These are phyloP conservation scores for Populus simonii DNA, from an alignment of 345 rosid species.

Conservation along the genomic window DNA sequence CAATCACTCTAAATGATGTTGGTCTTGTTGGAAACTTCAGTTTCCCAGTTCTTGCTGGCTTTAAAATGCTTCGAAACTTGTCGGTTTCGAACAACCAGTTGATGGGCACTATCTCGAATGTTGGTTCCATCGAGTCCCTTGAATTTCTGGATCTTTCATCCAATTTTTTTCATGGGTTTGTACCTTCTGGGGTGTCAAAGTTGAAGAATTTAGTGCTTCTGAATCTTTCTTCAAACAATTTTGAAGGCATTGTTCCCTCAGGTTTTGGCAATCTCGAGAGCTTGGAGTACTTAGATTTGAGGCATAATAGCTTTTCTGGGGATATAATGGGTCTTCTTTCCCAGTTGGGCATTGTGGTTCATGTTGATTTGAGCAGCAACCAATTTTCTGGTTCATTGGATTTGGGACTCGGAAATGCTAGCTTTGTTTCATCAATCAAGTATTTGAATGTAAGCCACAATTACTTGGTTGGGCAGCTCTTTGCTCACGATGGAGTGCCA, in stretches of 20 bases:
- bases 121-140: constrained; percentile 52
- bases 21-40: constrained; percentile 70
- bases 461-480: constrained; percentile 56
- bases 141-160: constrained; percentile 54
- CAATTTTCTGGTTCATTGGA: constrained; percentile 74
- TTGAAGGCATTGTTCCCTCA: constrained; percentile 54
- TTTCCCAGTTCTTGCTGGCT: constrained; percentile 49
- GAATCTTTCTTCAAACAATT: constrained; percentile 55
- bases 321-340: constrained; percentile 62
- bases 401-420: constrained; percentile 54
- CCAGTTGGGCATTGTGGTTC: constrained; percentile 42
- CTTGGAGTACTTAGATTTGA: constrained; percentile 63
- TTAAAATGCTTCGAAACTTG: constrained; percentile 56
- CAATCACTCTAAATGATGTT: constrained; percentile 53
- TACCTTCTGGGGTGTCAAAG: constrained; percentile 46
- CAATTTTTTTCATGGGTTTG: constrained; percentile 51
- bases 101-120: constrained; percentile 59
- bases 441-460: constrained; percentile 65
- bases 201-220: constrained; percentile 43
- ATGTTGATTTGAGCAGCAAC: constrained; percentile 70
- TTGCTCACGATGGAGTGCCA: constrained; percentile 75
- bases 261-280: constrained; percentile 44
- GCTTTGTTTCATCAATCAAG: constrained; percentile 61
- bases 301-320: constrained; percentile 59
- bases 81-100: constrained; percentile 63